A percentile compares a stretch with the other conserved stretches of the same genome.
Evolutionary conservation across 495 filamentous ascomycete species (phyloP).

Genomic region (Hyaloscypha variabilis): DNA sequence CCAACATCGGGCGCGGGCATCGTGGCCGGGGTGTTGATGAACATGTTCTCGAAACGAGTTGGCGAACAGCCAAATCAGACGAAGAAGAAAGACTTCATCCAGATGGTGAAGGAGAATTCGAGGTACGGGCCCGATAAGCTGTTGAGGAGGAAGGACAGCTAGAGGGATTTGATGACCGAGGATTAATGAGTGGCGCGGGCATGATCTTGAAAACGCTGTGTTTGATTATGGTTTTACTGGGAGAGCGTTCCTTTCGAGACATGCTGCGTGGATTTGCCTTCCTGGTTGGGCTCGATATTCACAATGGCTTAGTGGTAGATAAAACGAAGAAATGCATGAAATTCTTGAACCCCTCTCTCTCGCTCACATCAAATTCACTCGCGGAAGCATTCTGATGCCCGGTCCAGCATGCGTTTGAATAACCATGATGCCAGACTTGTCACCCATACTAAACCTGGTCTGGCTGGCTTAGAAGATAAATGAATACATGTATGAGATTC

Average conservation of each 20-base stretch:
- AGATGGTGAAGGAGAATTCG: conserved; percentile 52
- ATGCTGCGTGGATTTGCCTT: background rate
- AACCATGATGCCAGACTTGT: too few relatives aligned
- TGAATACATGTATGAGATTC: background rate
- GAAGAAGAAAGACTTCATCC: conserved; percentile 51
- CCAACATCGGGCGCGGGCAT: conserved; percentile 57
- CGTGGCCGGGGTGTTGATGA: conserved; percentile 60
- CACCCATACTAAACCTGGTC: too few relatives aligned
- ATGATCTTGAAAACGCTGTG: background rate
- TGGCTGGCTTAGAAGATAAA: too few relatives aligned
- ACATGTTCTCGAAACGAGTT: conserved; percentile 62
- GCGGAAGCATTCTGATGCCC: too few relatives aligned
- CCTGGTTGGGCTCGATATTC: background rate
- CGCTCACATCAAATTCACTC: too few relatives aligned
- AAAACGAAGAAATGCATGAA: background rate
- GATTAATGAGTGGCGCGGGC: background rate
- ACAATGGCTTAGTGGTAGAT: background rate
- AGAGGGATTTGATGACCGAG: background rate
- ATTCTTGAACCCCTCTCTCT: too few relatives aligned
- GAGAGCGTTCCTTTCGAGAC: background rate
- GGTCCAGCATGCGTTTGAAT: too few relatives aligned
- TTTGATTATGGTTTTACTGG: background rate
- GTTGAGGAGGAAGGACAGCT: conserved; percentile 34
- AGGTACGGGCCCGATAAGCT: conserved; percentile 49
- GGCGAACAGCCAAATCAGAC: conserved; percentile 43